Evolutionary conservation across 2,329 filamentous ascomycete species (phyloP).

Genomic region (Parastagonospora nodorum): DNA sequence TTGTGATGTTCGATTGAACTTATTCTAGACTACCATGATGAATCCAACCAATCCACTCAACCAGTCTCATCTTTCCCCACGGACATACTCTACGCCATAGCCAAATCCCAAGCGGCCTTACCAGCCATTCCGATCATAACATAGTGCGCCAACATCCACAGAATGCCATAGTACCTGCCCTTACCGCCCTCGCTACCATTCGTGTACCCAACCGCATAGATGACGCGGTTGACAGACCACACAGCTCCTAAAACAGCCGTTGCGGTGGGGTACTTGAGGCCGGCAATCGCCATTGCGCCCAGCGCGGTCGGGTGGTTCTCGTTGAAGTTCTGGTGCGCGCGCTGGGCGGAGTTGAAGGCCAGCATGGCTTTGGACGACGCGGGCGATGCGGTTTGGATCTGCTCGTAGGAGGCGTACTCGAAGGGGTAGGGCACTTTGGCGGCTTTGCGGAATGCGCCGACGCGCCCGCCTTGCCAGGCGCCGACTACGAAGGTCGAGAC

Average conservation of each 20-base stretch:
- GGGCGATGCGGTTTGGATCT: constrained; percentile 51
- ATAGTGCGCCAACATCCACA: constrained; percentile 41
- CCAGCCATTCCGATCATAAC: constrained; percentile 33
- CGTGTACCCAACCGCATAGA: constrained; percentile 58
- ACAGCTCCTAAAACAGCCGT: constrained; percentile 52
- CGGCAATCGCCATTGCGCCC: constrained; percentile 58
- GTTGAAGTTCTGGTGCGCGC: constrained; percentile 61
- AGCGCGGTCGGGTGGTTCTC: constrained; percentile 62
- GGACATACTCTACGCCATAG: constrained; percentile 12
- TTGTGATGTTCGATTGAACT: too few species aligned
- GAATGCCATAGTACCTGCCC: constrained; percentile 49
- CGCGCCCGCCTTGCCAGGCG: constrained; percentile 57
- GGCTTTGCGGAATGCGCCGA: constrained; percentile 53
- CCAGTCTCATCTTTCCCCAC: too few species aligned
- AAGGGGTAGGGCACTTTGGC: constrained; percentile 64
- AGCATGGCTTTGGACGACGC: constrained; percentile 51
- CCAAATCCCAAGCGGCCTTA: constrained; percentile 31
- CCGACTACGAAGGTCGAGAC: constrained; percentile 60
- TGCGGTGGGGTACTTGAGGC: constrained; percentile 58
- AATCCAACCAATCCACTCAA: too few species aligned
- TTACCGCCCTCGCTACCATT: constrained; percentile 47
- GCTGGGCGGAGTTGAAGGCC: constrained; percentile 52
- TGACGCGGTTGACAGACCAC: constrained; percentile 57
- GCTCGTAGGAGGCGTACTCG: constrained; percentile 61
- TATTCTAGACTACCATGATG: too few species aligned